These are phyloP conservation scores for Chondrostereum purpureum DNA, from an alignment of 1,284 basidiomycete genomes.

Conservation along the genomic window DNA sequence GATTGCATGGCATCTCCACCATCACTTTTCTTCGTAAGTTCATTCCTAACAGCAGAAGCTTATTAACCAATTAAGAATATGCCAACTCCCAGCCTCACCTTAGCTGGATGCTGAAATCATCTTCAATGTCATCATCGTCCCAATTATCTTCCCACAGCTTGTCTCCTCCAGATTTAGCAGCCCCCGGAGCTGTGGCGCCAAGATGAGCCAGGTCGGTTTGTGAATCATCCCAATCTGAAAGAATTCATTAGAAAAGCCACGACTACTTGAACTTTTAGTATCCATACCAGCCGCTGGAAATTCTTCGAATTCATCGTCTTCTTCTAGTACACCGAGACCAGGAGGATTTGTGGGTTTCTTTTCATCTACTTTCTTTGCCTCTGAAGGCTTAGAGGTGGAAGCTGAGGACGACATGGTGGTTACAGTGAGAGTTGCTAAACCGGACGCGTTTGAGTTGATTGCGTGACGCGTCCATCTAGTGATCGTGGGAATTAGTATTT, in stretches of 20 bases:
- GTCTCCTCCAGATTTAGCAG: constrained; percentile 67
- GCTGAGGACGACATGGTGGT: constrained; percentile 11
- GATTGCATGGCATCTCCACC: constrained; percentile 12
- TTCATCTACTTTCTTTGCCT: constrained; percentile 5
- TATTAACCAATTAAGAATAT: background rate
- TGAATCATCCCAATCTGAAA: constrained; percentile 13
- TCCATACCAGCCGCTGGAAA: constrained; percentile 12
- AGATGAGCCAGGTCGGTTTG: constrained; percentile 38
- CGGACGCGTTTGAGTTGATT: background rate
- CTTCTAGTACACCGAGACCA: constrained; percentile 70
- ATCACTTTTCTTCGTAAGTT: constrained; percentile 10
- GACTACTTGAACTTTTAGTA: background rate
- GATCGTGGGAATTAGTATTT: background rate
- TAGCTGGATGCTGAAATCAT: constrained; percentile 93
- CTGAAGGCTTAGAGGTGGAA: constrained; percentile 9
- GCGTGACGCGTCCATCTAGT: background rate
- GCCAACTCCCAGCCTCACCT: too few relatives aligned
- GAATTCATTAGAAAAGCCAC: background rate
- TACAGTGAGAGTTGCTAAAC: background rate
- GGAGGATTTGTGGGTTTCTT: constrained; percentile 22
- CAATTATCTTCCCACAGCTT: constrained; percentile 99
- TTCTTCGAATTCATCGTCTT: constrained; percentile 73
- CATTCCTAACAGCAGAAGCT: constrained; percentile 7
- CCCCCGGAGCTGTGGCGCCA: constrained; percentile 47
- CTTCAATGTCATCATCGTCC: constrained; percentile 98